Base-by-base conservation (phyloP, 352 stramenopile species). In the Phytophthora pseudosyringae region DNA sequence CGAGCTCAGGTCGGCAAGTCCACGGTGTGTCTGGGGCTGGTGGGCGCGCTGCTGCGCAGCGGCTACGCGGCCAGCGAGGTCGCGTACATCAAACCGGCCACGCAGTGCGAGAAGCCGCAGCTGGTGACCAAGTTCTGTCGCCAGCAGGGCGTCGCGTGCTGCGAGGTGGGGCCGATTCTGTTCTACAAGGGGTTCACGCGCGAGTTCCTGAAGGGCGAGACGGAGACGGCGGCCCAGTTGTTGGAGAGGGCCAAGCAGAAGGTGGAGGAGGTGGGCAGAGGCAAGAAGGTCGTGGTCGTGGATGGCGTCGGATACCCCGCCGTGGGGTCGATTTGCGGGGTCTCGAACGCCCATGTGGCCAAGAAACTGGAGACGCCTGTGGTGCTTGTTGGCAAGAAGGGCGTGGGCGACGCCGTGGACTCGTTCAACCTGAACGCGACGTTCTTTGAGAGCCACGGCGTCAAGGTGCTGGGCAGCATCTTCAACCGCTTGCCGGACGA, bases 31-130 rank as follows among this genome's bases (percentile, higher is more conserved):
- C 80, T 99, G 35, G 97, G 94, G 4, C 66, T 99, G 6, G 67
- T 99, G 9, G 96, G 93, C 3, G 75, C 83, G 29, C 70, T 99
- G 6, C 70, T 99, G 16, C 54, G 73, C n/a, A 70, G 76, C 26
- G 85, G 86, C 16, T 94, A 86, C 35, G 28, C 52, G 3, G 64
- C 93, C 0, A 54, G 60, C 8, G 86, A 95, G n/a, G 71, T 99
- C 33, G 97, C 86, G 21, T 99, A 99, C 82, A 99, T 99, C 63
- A 99, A 99, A 76, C 97, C 97, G 2, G 96, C 94, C 15, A 99
- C 97, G 16, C 97, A 99, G 80, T 98, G 94, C 68, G 97, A 99
- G 75, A 80, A 89, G 71, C 85, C 88, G 13, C 97, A 99, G 75
- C 73, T 98, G 16, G 89, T 99, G 38, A 79, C 91, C 60, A 84